A percentile compares a stretch with the other conserved stretches of the same genome.
Conservation (phyloP, 768 basidiomycete genomes). For the Floccularia luteovirens region DNA sequence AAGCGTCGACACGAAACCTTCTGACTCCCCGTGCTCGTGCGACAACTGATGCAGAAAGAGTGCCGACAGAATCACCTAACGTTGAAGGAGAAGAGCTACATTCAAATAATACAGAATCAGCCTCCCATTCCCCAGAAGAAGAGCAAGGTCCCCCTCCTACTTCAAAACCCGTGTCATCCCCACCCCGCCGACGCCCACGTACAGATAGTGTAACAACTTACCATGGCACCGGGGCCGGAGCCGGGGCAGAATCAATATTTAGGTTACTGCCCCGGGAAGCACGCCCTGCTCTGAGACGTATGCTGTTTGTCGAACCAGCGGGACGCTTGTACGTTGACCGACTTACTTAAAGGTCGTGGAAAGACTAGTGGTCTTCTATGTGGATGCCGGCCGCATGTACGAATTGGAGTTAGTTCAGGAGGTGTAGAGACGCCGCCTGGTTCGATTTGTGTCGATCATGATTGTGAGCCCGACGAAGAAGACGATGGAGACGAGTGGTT, state of each 20-base stretch:
- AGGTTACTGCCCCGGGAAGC: constrained; percentile 91
- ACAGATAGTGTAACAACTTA: constrained; percentile 55
- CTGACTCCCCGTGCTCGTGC: constrained; percentile 21
- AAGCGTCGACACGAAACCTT: constrained; percentile 14
- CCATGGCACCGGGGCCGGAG: constrained; percentile 55
- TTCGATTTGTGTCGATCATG: constrained; percentile 55
- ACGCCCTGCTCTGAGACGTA: constrained; percentile 81
- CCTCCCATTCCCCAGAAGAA: constrained; percentile 2
- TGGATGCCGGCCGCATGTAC: constrained; percentile 46
- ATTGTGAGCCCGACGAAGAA: constrained; percentile 57
- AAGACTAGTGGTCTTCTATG: constrained; percentile 75
- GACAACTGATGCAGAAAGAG: constrained; percentile 1
- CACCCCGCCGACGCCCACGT: constrained; percentile 30
- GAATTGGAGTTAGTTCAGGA: constrained; percentile 3
- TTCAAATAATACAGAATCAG: neutral
- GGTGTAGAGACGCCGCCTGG: constrained; percentile 28
- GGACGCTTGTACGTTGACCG: constrained; percentile 89
- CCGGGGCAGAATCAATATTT: constrained; percentile 92
- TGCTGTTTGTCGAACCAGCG: constrained; percentile 87
- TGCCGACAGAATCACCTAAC: neutral
- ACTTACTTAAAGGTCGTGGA: constrained; percentile 77
- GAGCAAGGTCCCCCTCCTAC: constrained; percentile 7
- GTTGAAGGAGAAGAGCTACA: neutral
- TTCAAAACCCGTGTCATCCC: constrained; percentile 5
- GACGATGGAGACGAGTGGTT: constrained; percentile 90